Percentiles rank a stretch among this genome's conserved stretches.
Conservation (phyloP, 371 early-diverging fungal species). For the Fennellomyces sp. region DNA sequence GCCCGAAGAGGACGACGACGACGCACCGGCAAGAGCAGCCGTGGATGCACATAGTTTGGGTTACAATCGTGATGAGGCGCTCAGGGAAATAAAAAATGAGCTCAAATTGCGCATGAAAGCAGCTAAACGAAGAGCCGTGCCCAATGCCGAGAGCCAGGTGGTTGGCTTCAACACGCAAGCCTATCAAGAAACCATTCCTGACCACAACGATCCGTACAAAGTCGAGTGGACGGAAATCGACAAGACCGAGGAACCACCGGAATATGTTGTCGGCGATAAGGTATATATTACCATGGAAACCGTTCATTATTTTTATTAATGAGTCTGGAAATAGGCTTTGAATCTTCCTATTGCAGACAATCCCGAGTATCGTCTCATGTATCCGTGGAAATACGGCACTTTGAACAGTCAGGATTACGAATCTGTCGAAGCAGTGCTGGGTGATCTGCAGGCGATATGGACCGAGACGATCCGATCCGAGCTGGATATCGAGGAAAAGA, state of each 20-base stretch:
- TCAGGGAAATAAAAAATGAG: conserved; percentile 60
- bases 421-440: conserved; percentile 63
- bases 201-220: conserved; percentile 89
- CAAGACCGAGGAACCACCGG: conserved; percentile 24
- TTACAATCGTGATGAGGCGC: conserved; percentile 26
- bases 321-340: conserved; percentile 21
- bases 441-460: conserved; percentile 84
- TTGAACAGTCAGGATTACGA: conserved; percentile 77
- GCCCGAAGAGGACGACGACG: conserved; percentile 3
- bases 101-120: conserved; percentile 77
- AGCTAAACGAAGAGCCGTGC: conserved; percentile 76
- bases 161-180: conserved; percentile 72
- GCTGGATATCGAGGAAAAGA: conserved; percentile 63
- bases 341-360: conserved; percentile 40
- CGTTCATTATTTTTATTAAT: conserved; percentile 10
- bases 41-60: conserved; percentile 11
- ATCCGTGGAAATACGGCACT: conserved; percentile 76
- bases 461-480: conserved; percentile 69
- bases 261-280: conserved; percentile 68
- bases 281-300: conserved; percentile 31
- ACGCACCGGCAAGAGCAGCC: conserved; percentile 2
- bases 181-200: conserved; percentile 72
- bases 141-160: conserved; percentile 76
- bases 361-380: conserved; percentile 46
- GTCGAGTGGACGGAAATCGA: conserved; percentile 79